Conservation (phyloP, 768 basidiomycete species). For the Lanmaoa pseudosensibilis region DNA sequence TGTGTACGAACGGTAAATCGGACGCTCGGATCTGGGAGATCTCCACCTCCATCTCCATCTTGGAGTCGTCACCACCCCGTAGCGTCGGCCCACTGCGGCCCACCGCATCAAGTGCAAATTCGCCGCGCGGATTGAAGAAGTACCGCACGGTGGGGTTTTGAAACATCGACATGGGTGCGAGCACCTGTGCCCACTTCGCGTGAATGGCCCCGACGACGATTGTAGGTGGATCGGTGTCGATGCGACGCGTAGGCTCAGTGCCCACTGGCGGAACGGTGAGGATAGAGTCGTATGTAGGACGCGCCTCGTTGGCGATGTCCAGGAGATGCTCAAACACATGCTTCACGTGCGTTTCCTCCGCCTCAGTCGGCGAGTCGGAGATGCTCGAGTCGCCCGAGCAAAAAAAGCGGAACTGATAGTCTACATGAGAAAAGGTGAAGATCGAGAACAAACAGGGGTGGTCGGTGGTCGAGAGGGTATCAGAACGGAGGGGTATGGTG, state of each 20-base stretch:
- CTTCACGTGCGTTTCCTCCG: slow-evolving; percentile 15
- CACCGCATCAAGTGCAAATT: background rate
- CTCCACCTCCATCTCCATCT: background rate
- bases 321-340: slow-evolving; percentile 13
- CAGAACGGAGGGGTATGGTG: slow-evolving; percentile 8
- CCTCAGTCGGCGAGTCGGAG: background rate
- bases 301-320: background rate
- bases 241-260: background rate
- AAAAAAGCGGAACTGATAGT: slow-evolving; percentile 15
- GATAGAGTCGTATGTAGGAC: slow-evolving; percentile 7
- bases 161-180: slow-evolving; percentile 6
- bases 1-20: slow-evolving; percentile 16
- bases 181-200: slow-evolving; percentile 9
- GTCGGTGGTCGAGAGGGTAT: background rate
- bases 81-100: background rate
- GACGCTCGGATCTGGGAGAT: slow-evolving; percentile 10
- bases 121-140: slow-evolving; percentile 2
- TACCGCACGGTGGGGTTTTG: slow-evolving; percentile 5
- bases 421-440: slow-evolving; percentile 11
- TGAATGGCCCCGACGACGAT: slow-evolving; percentile 7
- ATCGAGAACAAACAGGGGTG: slow-evolving; percentile 21
- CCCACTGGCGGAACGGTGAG: background rate
- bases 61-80: background rate
- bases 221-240: slow-evolving; percentile 10
- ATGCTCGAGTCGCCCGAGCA: slow-evolving; percentile 15